Conservation (phyloP, 305 asterid species). For the Fraxinus sp. region DNA sequence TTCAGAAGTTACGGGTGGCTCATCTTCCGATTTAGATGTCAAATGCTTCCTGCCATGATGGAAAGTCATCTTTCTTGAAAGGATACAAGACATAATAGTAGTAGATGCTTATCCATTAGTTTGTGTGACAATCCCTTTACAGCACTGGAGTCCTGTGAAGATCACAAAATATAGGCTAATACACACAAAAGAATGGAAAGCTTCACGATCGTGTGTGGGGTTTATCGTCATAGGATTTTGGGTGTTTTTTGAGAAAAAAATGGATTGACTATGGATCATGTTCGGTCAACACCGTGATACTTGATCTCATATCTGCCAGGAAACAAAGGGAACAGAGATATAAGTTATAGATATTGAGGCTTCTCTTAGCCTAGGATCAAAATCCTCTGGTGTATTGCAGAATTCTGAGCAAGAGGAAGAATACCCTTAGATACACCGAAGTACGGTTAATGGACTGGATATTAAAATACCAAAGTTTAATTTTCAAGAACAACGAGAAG, state of each 20-base stretch:
- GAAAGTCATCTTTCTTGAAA: background rate
- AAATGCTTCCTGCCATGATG: background rate
- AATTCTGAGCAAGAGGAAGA: background rate
- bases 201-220: background rate
- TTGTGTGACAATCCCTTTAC: background rate
- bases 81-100: background rate
- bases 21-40: background rate
- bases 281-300: background rate
- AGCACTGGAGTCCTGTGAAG: background rate
- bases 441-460: background rate
- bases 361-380: background rate
- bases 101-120: background rate
- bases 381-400: background rate
- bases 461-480: background rate
- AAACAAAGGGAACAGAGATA: background rate
- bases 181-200: background rate
- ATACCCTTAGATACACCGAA: background rate
- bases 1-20: background rate
- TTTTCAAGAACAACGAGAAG: background rate
- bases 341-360: background rate
- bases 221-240: background rate
- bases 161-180: background rate
- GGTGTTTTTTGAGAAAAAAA: background rate
- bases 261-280: background rate
- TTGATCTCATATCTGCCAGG: background rate